Percentiles rank a stretch among this genome's conserved stretches.
Conservation (phyloP, 75 land plant genomes). For the Cryptomeria japonica region DNA sequence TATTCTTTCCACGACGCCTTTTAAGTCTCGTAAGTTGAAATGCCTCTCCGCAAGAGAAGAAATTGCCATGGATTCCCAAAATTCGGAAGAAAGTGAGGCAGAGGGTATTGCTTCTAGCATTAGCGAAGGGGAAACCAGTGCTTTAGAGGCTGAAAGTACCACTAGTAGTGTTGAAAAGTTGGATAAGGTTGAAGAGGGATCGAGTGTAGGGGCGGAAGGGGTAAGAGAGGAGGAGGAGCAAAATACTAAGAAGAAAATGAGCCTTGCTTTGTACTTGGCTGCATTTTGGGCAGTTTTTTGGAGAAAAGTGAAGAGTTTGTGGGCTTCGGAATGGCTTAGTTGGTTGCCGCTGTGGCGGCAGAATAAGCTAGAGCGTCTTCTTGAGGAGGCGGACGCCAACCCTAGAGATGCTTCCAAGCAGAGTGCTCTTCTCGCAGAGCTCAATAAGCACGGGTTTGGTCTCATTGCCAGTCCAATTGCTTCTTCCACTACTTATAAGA, state of each 20-base stretch:
- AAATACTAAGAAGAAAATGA: not conserved
- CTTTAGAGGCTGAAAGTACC: not conserved
- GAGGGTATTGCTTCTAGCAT: not conserved
- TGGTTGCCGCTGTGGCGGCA: conserved; percentile 88
- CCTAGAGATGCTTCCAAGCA: conserved; percentile 83
- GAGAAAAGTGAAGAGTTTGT: conserved; percentile 20
- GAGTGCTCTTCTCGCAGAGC: conserved; percentile 70
- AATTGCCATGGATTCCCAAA: not conserved
- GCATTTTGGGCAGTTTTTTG: not conserved
- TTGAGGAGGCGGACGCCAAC: conserved; percentile 82
- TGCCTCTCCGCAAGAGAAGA: not conserved
- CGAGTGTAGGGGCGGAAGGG: not conserved
- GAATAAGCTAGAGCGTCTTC: conserved; percentile 65
- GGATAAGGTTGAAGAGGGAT: not conserved
- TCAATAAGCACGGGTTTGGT: conserved; percentile 79
- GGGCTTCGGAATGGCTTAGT: conserved; percentile 43
- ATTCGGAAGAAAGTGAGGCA: not conserved
- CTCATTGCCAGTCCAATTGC: not conserved
- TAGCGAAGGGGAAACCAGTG: not conserved
- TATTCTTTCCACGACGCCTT: not conserved
- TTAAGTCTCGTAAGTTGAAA: not conserved
- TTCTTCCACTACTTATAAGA: not conserved
- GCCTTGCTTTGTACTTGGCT: not conserved
- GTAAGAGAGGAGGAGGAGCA: not conserved
- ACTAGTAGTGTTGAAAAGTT: not conserved